Evolutionary conservation across 2,329 filamentous ascomycete species (phyloP), one percentile per base, ranked within the genome.

Genomic region (Trichophaea hybrida): DNA sequence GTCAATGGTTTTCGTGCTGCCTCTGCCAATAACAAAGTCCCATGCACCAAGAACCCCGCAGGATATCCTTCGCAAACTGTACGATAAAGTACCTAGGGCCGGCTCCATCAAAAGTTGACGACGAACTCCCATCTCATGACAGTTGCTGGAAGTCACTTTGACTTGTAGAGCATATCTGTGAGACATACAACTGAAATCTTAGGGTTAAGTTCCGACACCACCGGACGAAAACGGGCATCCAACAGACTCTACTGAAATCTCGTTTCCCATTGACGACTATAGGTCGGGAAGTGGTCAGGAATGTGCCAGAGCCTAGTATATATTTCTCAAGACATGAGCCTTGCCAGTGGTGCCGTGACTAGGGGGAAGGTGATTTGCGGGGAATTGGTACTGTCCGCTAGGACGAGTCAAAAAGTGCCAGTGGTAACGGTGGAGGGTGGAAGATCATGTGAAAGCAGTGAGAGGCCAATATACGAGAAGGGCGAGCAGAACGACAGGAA

Each of bases 131-230:
- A 62, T 58, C 61, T 40, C 43, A n/a, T 57, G 61, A 51, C 59
- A 53, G 8, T 33, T 33, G 49, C 57, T 64, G 63, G 63, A 63
- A 63, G 59, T 35, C 15, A 57, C 56, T 57, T 46, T 31, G 49
- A 48, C 38, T 43, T 34, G 57, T 50, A 49, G 50, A 57, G 56
- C 58, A 57, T 48, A 53, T 62, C 64, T 63, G 61, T 56, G 63
- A 60, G 52, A 61, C 63, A 64, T 59, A 13, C 50, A 55, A 64
- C 55, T 32, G 59, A 33, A 55, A 44, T 59, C 63, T 66, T 66
- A 66, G 64, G 64, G 64, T 66, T 65, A 65, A 62, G 64, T 65
- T 64, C 61, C 63, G 61, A 58, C 52, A 59, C 51, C 51, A 13
- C 33, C 58, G 62, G 60, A 35, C 51, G 62, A 64, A 43, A 64